These are phyloP conservation scores for Dujonia santamariae DNA, from an alignment of 1,139 yeast species.

Conservation along the genomic window DNA sequence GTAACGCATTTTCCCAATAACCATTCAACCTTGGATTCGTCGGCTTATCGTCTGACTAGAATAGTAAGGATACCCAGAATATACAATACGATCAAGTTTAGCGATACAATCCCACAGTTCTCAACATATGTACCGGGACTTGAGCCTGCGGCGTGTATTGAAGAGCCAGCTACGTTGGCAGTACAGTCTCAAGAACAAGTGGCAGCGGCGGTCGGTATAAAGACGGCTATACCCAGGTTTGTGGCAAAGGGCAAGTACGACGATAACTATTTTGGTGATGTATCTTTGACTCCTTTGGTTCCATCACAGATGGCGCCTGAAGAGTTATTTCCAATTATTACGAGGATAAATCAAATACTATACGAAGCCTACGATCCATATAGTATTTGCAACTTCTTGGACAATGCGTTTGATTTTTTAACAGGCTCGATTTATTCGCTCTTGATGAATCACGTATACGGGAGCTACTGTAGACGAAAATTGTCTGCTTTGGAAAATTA, in stretches of 20 bases:
- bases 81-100: conserved; percentile 26
- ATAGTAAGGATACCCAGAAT: conserved; percentile 63
- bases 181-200: too few species aligned
- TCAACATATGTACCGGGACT: conserved; percentile 57
- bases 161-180: too few species aligned
- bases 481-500: conserved; percentile 44
- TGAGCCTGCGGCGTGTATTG: too few species aligned
- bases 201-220: too few species aligned
- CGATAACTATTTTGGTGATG: conserved; percentile 45
- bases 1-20: conserved; percentile 68
- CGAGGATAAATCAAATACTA: conserved; percentile 42
- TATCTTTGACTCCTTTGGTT: conserved; percentile 56
- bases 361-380: conserved; percentile 39
- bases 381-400: conserved; percentile 32
- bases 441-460: conserved; percentile 16
- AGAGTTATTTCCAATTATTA: conserved; percentile 42
- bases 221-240: conserved; percentile 19
- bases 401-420: conserved; percentile 43
- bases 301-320: conserved; percentile 29
- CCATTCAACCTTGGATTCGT: conserved; percentile 25
- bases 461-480: conserved; percentile 23
- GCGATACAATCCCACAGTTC: conserved; percentile 55
- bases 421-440: conserved; percentile 35
- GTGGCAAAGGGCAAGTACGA: conserved; percentile 34
- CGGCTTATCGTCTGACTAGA: conserved; percentile 39